These are phyloP conservation scores for Citrullus amarus DNA, from an alignment of 306 rosid genomes.

Conservation along the genomic window DNA sequence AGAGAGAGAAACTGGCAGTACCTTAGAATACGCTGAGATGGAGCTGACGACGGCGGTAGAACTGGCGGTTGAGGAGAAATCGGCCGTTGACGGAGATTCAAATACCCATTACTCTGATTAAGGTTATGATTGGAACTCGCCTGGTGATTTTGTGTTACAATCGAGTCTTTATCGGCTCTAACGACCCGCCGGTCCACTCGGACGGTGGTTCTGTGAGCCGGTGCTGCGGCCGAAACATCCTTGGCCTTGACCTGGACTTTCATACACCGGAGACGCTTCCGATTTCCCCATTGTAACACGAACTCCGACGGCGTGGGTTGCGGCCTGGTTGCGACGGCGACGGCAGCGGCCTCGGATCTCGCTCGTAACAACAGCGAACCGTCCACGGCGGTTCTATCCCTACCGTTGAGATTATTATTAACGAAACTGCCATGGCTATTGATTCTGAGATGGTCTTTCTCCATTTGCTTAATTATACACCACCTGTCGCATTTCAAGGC, in stretches of 20 bases:
- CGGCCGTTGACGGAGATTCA: constrained; percentile 2
- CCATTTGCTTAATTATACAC: constrained; percentile 33
- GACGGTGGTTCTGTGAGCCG: constrained; percentile 52
- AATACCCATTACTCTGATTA: constrained; percentile 28
- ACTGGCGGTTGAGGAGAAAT: constrained; percentile 2
- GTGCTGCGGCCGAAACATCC: constrained; percentile 20
- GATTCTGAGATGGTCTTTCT: constrained; percentile 32
- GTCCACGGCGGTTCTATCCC: constrained; percentile 38
- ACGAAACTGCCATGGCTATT: constrained; percentile 14
- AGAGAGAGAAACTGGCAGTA: not conserved
- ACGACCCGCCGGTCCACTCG: constrained; percentile 72
- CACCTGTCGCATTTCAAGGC: not conserved
- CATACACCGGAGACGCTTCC: constrained; percentile 84
- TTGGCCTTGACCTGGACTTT: constrained; percentile 66
- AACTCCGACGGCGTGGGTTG: constrained; percentile 55
- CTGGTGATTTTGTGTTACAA: constrained; percentile 14
- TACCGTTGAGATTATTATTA: constrained; percentile 8
- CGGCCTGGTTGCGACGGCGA: constrained; percentile 5
- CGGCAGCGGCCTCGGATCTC: constrained; percentile 23
- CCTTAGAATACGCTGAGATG: not conserved
- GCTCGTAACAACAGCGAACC: constrained; percentile 41
- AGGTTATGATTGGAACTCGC: constrained; percentile 7
- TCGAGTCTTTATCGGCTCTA: constrained; percentile 45
- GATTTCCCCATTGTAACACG: constrained; percentile 80
- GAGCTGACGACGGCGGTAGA: constrained; percentile 3